Percentiles rank a stretch among this genome's conserved stretches.
phyloP scores from a whole-genome alignment of 306 rosid species.

The Calophaca sinica region DNA sequence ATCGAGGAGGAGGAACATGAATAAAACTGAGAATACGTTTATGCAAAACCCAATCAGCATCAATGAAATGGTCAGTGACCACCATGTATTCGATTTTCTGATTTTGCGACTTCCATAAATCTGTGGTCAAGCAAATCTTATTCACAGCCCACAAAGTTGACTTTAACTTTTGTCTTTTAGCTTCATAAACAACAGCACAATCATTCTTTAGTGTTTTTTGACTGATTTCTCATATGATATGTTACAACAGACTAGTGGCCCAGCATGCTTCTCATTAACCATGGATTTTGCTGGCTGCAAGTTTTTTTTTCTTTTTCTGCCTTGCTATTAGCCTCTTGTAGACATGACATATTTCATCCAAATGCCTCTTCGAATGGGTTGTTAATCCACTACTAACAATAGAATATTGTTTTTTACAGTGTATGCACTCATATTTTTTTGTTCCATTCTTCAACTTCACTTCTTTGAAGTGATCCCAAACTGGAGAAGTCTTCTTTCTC shows the following conservation, averaged over 20 bases:
- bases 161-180: too few relatives aligned
- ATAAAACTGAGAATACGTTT: background rate
- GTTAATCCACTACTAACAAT: background rate
- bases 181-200: too few relatives aligned
- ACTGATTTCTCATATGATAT: too few relatives aligned
- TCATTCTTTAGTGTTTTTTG: too few relatives aligned
- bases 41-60: background rate
- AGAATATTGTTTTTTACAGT: background rate
- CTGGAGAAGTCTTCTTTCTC: too few relatives aligned
- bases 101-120: background rate
- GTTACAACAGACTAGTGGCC: too few relatives aligned
- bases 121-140: background rate
- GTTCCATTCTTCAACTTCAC: too few relatives aligned
- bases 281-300: background rate
- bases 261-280: background rate
- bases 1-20: constrained; percentile 5
- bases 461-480: too few relatives aligned
- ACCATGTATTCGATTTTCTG: background rate
- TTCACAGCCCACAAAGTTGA: background rate
- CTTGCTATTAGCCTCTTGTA: background rate
- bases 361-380: background rate
- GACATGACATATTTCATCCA: background rate
- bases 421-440: too few relatives aligned
- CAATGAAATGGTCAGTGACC: too few relatives aligned
- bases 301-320: background rate